A percentile compares a stretch with the other conserved stretches of the same genome.
Conservation (phyloP, 805 yeast species). For the Komagataella ulmi region DNA sequence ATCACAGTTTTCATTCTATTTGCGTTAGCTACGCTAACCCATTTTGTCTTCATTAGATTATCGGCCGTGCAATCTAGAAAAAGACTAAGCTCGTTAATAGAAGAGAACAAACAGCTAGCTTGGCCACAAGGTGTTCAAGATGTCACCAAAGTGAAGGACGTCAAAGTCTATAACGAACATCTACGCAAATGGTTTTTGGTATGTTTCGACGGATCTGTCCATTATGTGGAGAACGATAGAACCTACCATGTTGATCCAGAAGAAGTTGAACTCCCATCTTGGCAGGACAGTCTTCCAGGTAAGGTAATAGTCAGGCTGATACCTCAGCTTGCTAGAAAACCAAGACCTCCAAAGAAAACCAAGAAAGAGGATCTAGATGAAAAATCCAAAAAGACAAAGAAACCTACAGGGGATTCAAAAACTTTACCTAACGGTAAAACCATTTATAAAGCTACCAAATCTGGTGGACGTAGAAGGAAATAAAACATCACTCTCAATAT, state of each 20-base stretch:
- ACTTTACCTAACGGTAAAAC: conserved; percentile 54
- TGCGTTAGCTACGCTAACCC: conserved; percentile 39
- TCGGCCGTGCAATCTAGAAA: conserved; percentile 43
- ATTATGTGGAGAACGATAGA: neutral
- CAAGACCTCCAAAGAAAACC: neutral
- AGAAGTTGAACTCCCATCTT: conserved; percentile 1
- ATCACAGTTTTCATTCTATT: conserved; percentile 38
- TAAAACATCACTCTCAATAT: neutral
- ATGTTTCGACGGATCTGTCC: neutral
- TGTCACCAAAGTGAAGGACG: conserved; percentile 30
- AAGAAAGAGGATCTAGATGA: conserved; percentile 5
- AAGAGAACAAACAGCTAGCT: conserved; percentile 37
- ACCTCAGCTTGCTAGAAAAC: neutral
- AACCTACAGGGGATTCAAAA: conserved; percentile 26
- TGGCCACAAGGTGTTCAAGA: conserved; percentile 29
- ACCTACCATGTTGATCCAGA: neutral
- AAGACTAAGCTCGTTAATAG: conserved; percentile 37
- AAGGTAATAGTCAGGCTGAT: neutral
- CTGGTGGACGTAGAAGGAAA: conserved; percentile 2
- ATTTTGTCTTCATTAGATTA: conserved; percentile 40
- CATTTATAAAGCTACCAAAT: conserved; percentile 12
- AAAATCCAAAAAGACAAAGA: conserved; percentile 17
- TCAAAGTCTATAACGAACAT: conserved; percentile 25
- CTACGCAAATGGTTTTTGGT: conserved; percentile 41
- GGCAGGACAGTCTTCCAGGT: conserved; percentile 4